Conservation (phyloP, 2,329 filamentous ascomycete species). For the Monosporascus ibericus region DNA sequence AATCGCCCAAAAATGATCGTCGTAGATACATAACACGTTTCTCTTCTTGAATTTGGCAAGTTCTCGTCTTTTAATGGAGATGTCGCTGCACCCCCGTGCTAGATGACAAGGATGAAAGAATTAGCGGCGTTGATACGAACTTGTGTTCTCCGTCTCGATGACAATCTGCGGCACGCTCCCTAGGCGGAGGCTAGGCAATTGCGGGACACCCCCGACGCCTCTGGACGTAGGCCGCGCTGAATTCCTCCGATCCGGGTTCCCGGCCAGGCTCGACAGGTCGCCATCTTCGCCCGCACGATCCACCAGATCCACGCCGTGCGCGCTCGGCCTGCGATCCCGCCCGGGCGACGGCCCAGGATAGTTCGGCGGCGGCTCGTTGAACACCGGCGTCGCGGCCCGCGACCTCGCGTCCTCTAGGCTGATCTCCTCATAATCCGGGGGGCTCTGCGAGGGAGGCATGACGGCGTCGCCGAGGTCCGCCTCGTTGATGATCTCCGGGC, state of each 20-base stretch:
- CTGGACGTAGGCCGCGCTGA: constrained; percentile 18
- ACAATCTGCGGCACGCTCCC: constrained; percentile 49
- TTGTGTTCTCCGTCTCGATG: constrained; percentile 46
- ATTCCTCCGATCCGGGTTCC: constrained; percentile 6
- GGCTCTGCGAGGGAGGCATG: constrained; percentile 35
- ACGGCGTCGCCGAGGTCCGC: constrained; percentile 40
- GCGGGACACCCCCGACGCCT: constrained; percentile 36
- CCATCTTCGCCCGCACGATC: constrained; percentile 16
- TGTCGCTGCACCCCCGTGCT: too few relatives aligned
- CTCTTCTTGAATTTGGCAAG: too few relatives aligned
- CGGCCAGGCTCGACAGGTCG: constrained; percentile 13
- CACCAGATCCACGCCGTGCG: constrained; percentile 23
- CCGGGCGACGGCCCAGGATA: constrained; percentile 37
- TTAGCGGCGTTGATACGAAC: constrained; percentile 15
- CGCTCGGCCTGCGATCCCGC: constrained; percentile 26
- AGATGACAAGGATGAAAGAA: not conserved
- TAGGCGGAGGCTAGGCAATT: constrained; percentile 48
- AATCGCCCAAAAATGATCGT: too few relatives aligned
- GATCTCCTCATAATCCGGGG: constrained; percentile 50
- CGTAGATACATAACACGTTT: too few relatives aligned
- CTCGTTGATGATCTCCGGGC: constrained; percentile 45
- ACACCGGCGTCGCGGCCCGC: constrained; percentile 32
- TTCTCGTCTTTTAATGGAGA: too few relatives aligned
- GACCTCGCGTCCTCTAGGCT: constrained; percentile 34
- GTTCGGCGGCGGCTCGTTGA: constrained; percentile 43